Evolutionary conservation across 2,329 filamentous ascomycete genomes (phyloP).

Genomic region (Thelonectria discophora): DNA sequence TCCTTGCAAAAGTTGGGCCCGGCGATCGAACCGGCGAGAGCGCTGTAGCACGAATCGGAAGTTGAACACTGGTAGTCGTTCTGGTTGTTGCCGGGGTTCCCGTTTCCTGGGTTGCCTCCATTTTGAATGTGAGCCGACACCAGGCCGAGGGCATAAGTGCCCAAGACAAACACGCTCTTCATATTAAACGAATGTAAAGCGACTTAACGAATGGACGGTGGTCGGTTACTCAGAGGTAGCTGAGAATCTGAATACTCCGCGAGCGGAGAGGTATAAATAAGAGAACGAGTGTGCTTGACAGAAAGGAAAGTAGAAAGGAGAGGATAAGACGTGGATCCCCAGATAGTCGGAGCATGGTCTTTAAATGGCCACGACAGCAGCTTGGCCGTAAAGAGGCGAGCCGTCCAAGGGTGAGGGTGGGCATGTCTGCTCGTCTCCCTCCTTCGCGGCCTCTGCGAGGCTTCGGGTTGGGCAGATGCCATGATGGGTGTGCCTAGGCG

Average conservation of each 20-base stretch:
- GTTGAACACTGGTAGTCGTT: neutral
- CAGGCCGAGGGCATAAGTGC: conserved; percentile 44
- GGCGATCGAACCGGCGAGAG: neutral
- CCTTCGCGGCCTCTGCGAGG: conserved; percentile 12
- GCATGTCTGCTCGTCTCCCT: conserved; percentile 14
- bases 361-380: conserved; percentile 35
- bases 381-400: conserved; percentile 1
- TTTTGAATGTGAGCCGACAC: conserved; percentile 42
- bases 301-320: conserved; percentile 23
- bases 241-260: conserved; percentile 37
- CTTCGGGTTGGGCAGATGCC: conserved; percentile 12
- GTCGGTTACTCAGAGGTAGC: conserved; percentile 29
- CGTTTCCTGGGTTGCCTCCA: conserved; percentile 43
- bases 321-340: neutral
- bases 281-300: conserved; percentile 31
- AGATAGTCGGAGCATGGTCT: conserved; percentile 26
- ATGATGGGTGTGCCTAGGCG: conserved; percentile 22
- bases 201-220: conserved; percentile 43
- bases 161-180: conserved; percentile 46
- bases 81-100: conserved; percentile 49
- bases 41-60: neutral
- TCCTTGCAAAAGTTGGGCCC: conserved; percentile 1
- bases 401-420: conserved; percentile 9
- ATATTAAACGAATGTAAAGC: conserved; percentile 42
- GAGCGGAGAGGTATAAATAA: conserved; percentile 22